These are phyloP conservation scores for Conticribra weissflogii DNA, from an alignment of 108 stramenopile species.

Conservation along the genomic window DNA sequence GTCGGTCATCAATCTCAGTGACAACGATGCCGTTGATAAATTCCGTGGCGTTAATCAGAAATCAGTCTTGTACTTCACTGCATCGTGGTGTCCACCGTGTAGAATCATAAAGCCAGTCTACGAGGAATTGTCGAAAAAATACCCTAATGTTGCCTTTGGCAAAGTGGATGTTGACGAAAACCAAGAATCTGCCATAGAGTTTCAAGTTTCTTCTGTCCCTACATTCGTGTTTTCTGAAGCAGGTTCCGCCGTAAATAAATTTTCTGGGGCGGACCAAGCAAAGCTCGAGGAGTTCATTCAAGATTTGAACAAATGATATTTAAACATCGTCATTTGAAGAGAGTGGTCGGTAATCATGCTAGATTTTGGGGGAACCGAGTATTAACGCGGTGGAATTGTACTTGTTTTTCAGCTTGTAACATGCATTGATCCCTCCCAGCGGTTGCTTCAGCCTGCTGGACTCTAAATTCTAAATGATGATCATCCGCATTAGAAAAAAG, in stretches of 20 bases:
- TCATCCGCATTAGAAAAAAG: too few species aligned
- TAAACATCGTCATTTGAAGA: too few species aligned
- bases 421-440: too few species aligned
- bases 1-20: conserved; percentile 67
- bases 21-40: conserved; percentile 69
- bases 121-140: conserved; percentile 68
- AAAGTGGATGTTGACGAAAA: conserved; percentile 85
- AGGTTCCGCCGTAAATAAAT: conserved; percentile 51
- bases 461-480: too few species aligned
- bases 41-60: conserved; percentile 68
- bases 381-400: too few species aligned
- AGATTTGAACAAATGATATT: conserved; percentile 16
- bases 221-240: conserved; percentile 78
- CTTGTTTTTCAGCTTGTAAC: too few species aligned
- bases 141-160: conserved; percentile 73
- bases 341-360: too few species aligned
- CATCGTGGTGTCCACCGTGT: conserved; percentile 77
- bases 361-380: too few species aligned
- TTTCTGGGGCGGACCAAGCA: conserved; percentile 70
- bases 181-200: conserved; percentile 66
- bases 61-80: conserved; percentile 81
- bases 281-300: conserved; percentile 59
- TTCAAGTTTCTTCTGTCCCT: conserved; percentile 70
- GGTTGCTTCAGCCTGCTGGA: too few species aligned
- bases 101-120: conserved; percentile 70